Conservation (phyloP, 2,329 filamentous ascomycete genomes). For the Claviceps pusilla region DNA sequence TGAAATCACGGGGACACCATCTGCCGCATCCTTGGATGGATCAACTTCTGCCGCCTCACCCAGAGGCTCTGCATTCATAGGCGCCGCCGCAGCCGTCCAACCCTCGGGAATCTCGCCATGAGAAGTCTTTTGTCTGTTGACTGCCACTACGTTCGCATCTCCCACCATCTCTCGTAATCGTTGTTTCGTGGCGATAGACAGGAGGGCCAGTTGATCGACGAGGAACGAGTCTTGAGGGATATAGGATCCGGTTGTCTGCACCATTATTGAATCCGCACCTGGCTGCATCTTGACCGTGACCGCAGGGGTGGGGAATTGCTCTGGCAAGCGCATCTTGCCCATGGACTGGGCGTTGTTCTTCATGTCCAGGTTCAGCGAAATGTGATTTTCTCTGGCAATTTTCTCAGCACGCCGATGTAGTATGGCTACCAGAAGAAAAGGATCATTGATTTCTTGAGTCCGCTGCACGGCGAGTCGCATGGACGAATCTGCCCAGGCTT, state of each 20-base stretch:
- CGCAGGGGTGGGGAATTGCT: slow-evolving; percentile 34
- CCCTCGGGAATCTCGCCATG: slow-evolving; percentile 66
- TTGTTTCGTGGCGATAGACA: slow-evolving; percentile 73
- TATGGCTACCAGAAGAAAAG: slow-evolving; percentile 55
- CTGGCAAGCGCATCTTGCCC: slow-evolving; percentile 34
- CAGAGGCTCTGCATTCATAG: slow-evolving; percentile 26
- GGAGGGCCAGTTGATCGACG: slow-evolving; percentile 66
- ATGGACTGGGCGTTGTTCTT: slow-evolving; percentile 30
- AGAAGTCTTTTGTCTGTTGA: slow-evolving; percentile 59
- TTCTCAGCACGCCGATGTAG: slow-evolving; percentile 43
- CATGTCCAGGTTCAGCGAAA: slow-evolving; percentile 39
- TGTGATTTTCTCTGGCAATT: slow-evolving; percentile 41
- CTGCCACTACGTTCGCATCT: slow-evolving; percentile 57
- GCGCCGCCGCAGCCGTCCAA: slow-evolving; percentile 56
- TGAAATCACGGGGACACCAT: slow-evolving; percentile 27
- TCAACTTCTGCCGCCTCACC: slow-evolving; percentile 7
- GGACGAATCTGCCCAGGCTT: slow-evolving; percentile 51
- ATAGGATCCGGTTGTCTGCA: slow-evolving; percentile 51
- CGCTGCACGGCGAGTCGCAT: slow-evolving; percentile 42
- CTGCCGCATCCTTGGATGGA: slow-evolving; percentile 22
- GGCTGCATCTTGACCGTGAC: slow-evolving; percentile 39
- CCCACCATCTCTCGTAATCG: slow-evolving; percentile 61
- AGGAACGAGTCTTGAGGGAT: slow-evolving; percentile 62
- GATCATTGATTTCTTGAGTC: slow-evolving; percentile 56
- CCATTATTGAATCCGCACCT: slow-evolving; percentile 47